These are phyloP conservation scores for Macrophomina tecta DNA, from an alignment of 2,329 filamentous ascomycete genomes.

Conservation along the genomic window DNA sequence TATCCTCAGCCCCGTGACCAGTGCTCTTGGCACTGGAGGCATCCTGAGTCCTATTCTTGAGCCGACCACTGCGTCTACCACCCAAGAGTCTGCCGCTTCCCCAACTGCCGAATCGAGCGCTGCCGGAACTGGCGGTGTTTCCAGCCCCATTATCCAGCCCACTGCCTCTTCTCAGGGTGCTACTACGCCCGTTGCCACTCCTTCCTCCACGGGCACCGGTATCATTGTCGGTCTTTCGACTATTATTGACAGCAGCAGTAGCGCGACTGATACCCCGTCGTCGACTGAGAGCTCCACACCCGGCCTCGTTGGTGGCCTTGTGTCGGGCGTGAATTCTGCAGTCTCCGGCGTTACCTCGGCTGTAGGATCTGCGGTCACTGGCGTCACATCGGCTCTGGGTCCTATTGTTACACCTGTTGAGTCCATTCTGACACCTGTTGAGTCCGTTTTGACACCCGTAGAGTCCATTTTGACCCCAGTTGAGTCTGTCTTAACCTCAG, in stretches of 20 bases:
- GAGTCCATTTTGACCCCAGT: slow-evolving; percentile 13
- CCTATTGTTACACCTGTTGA: slow-evolving; percentile 4
- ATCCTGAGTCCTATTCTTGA: slow-evolving; percentile 12
- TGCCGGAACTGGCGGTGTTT: slow-evolving; percentile 23
- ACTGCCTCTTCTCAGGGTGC: slow-evolving; percentile 5
- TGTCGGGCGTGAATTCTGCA: slow-evolving; percentile 19
- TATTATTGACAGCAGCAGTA: slow-evolving; percentile 33
- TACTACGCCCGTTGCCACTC: slow-evolving; percentile 7
- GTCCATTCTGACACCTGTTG: slow-evolving; percentile 6
- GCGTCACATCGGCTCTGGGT: neutral
- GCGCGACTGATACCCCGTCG: slow-evolving; percentile 24
- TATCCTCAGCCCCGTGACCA: slow-evolving; percentile 14
- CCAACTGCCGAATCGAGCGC: slow-evolving; percentile 6
- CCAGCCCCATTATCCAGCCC: slow-evolving; percentile 23
- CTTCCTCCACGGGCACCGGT: slow-evolving; percentile 31
- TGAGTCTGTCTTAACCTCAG: slow-evolving; percentile 7
- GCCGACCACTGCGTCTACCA: slow-evolving; percentile 4
- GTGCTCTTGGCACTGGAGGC: slow-evolving; percentile 18
- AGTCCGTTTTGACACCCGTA: slow-evolving; percentile 12
- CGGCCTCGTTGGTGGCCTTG: slow-evolving; percentile 19
- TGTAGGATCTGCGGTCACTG: slow-evolving; percentile 8
- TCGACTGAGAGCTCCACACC: slow-evolving; percentile 12
- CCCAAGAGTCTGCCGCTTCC: slow-evolving; percentile 28
- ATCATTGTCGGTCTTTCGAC: slow-evolving; percentile 44
- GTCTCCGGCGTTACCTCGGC: slow-evolving; percentile 18